phyloP scores from a whole-genome alignment of 805 yeast species.

The Candida sithepensis region DNA sequence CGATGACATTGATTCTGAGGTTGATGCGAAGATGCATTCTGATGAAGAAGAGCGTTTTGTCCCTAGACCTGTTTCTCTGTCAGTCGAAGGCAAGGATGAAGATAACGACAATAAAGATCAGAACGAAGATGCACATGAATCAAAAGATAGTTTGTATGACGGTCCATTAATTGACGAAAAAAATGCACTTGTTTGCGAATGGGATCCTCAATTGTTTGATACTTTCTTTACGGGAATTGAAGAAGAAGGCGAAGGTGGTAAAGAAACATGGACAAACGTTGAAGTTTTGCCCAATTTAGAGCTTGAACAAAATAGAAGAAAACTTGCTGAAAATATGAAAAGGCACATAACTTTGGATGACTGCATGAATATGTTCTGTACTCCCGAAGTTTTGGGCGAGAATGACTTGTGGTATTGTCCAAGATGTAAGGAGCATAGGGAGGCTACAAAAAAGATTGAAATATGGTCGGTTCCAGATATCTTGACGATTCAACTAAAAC shows the following conservation, averaged over 20 bases:
- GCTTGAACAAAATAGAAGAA: conserved; percentile 43
- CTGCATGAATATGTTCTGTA: conserved; percentile 71
- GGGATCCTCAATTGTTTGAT: conserved; percentile 49
- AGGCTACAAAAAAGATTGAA: conserved; percentile 87
- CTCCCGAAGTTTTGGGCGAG: conserved; percentile 80
- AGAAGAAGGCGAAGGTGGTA: conserved; percentile 43
- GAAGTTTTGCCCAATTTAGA: conserved; percentile 49
- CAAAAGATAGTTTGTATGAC: conserved; percentile 10
- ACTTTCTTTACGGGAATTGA: conserved; percentile 50
- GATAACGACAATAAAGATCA: neutral
- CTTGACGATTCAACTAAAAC: conserved; percentile 80
- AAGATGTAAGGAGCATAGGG: conserved; percentile 78
- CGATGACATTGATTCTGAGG: neutral
- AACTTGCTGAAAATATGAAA: conserved; percentile 27
- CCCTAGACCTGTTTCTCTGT: neutral
- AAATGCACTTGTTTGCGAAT: conserved; percentile 59
- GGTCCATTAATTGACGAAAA: conserved; percentile 27
- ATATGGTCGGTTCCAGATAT: conserved; percentile 94
- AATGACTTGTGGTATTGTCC: conserved; percentile 96
- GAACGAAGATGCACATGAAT: conserved; percentile 4
- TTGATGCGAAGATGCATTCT: neutral
- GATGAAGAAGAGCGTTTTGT: neutral
- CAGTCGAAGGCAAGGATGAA: neutral
- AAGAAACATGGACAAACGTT: conserved; percentile 55
- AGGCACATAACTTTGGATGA: conserved; percentile 59